These are phyloP conservation scores for Epichloe bromicola DNA, from an alignment of 2,329 filamentous ascomycete genomes.

Conservation along the genomic window DNA sequence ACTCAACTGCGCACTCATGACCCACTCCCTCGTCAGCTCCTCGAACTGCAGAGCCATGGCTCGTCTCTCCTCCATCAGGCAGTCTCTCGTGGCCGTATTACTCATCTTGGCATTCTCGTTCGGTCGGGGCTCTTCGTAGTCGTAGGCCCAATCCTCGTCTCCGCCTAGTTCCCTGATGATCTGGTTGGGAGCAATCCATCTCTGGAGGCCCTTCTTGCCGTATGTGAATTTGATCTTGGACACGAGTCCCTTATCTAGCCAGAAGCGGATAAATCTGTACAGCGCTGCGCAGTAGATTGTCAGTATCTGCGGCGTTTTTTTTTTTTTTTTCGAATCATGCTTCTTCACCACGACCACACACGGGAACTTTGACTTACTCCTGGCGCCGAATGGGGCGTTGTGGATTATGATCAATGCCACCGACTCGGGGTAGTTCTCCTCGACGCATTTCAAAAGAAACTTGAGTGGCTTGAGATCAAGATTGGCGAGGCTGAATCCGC, in stretches of 20 bases:
- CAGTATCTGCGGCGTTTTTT: no score
- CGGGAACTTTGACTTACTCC: conserved; percentile 39
- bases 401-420: conserved; percentile 76
- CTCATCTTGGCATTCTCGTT: conserved; percentile 63
- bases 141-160: conserved; percentile 64
- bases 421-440: conserved; percentile 86
- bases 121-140: conserved; percentile 57
- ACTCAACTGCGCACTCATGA: conserved; percentile 18
- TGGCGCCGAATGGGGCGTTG: conserved; percentile 86
- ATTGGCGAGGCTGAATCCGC: no score
- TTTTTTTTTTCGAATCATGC: no score
- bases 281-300: conserved; percentile 39
- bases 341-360: no score
- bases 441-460: conserved; percentile 17
- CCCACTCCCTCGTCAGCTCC: conserved; percentile 43
- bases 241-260: conserved; percentile 84
- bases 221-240: conserved; percentile 80
- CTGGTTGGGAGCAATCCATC: conserved; percentile 52
- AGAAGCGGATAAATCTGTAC: conserved; percentile 80
- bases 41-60: conserved; percentile 56
- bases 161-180: conserved; percentile 71
- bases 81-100: conserved; percentile 43
- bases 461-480: no score
- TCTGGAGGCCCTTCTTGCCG: conserved; percentile 57
- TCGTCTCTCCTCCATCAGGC: conserved; percentile 47